Evolutionary conservation across 2,329 filamentous ascomycete species (phyloP).

Genomic region (Neopestalotiopsis clavispora): DNA sequence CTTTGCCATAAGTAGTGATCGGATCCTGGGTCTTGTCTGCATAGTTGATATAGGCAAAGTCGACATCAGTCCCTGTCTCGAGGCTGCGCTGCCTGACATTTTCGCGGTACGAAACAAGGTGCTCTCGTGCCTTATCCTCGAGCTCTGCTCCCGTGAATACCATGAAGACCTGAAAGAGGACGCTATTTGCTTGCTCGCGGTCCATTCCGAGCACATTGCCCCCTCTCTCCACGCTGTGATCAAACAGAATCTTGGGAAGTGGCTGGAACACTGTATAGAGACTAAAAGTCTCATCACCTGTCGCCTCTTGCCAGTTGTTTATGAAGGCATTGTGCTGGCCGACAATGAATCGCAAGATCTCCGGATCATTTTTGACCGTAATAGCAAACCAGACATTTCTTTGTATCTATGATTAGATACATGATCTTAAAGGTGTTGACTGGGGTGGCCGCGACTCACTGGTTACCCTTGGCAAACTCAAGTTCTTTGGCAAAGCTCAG

Average conservation of each 20-base stretch:
- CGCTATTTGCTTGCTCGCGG: conserved; percentile 35
- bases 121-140: conserved; percentile 33
- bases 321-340: conserved; percentile 37
- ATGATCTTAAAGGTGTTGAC: no score
- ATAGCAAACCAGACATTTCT: conserved; percentile 22
- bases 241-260: conserved; percentile 40
- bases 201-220: conserved; percentile 46
- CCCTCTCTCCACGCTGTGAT: conserved; percentile 39
- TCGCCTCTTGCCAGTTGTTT: not conserved
- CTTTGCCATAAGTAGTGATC: conserved; percentile 38
- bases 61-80: conserved; percentile 24
- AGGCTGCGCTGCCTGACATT: conserved; percentile 29
- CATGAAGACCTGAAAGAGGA: conserved; percentile 35
- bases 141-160: conserved; percentile 36
- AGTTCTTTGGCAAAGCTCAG: conserved; percentile 20
- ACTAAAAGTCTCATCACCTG: not conserved
- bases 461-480: conserved; percentile 19
- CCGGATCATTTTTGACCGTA: conserved; percentile 23
- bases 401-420: not conserved
- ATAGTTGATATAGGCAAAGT: conserved; percentile 45
- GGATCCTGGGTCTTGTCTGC: conserved; percentile 37
- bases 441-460: not conserved
- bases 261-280: conserved; percentile 36
- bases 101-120: conserved; percentile 33
- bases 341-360: conserved; percentile 40